Conservation (phyloP, 306 rosid species). For the Prunus mume region DNA sequence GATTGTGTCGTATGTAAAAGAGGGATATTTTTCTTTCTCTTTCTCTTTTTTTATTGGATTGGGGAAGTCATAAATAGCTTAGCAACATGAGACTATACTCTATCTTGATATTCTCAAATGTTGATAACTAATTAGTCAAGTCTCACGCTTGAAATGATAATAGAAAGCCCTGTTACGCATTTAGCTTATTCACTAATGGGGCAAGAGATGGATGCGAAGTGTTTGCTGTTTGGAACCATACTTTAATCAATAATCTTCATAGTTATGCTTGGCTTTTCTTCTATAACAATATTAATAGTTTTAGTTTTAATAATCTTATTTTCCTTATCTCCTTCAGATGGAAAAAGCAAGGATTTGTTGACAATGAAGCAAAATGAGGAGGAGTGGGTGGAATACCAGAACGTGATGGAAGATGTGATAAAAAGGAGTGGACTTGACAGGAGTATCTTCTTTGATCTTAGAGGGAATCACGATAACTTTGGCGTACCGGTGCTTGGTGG, state of each 20-base stretch:
- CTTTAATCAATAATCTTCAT: neutral
- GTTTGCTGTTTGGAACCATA: neutral
- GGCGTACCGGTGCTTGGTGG: conserved; percentile 75
- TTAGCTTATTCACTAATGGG: too few relatives aligned
- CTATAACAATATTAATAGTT: neutral
- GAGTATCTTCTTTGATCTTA: conserved; percentile 67
- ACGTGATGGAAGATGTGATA: conserved; percentile 60
- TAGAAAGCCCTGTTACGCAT: neutral
- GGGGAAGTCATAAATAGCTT: neutral
- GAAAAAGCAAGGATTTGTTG: conserved; percentile 82
- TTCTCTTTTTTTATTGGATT: neutral
- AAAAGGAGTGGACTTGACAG: conserved; percentile 62
- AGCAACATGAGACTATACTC: neutral
- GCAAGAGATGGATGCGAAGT: neutral
- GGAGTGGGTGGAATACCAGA: conserved; percentile 81
- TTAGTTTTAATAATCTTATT: neutral
- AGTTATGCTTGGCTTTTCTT: neutral
- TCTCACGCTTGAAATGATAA: neutral
- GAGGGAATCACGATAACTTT: conserved; percentile 90
- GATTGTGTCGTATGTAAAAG: too few relatives aligned
- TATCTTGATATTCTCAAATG: neutral
- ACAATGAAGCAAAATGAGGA: conserved; percentile 87
- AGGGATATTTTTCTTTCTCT: too few relatives aligned
- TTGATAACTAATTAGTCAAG: neutral
- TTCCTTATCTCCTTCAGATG: conserved; percentile 47